phyloP scores from a whole-genome alignment of 192 early-diverging fungal species.

The Phlyctochytrium bullatum region DNA sequence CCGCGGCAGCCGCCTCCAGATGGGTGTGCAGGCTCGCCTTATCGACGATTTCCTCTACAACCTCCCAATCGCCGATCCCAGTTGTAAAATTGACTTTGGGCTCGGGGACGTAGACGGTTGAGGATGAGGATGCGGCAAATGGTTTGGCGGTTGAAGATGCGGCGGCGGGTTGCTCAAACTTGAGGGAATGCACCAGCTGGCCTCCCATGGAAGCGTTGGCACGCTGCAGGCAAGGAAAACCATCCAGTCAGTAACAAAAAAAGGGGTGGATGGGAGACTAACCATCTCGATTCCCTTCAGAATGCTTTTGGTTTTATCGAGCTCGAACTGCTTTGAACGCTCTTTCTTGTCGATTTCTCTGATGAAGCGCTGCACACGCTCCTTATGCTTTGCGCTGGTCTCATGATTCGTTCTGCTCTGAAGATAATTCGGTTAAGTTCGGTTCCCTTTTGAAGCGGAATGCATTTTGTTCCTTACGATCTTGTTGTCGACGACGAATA shows the following conservation, averaged over 20 bases:
- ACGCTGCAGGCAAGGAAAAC: no score
- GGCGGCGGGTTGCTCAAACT: no score
- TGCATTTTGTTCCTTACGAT: constrained; percentile 5
- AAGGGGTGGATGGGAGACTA: not conserved
- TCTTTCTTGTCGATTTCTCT: not conserved
- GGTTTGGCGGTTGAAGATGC: not conserved
- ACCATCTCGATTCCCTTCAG: not conserved
- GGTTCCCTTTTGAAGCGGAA: not conserved
- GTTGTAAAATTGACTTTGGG: not conserved
- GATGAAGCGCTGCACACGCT: not conserved
- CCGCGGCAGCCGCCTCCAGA: not conserved
- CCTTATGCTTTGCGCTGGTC: not conserved
- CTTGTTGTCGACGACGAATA: constrained; percentile 12
- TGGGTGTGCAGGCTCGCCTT: not conserved
- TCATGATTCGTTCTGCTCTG: not conserved
- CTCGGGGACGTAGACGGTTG: not conserved
- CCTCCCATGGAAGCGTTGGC: no score
- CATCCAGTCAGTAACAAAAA: constrained; percentile 2
- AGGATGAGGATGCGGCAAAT: not conserved
- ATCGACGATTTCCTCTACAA: not conserved
- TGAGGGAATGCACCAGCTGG: no score
- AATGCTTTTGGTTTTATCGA: not conserved
- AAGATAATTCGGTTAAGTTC: not conserved
- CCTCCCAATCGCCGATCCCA: not conserved
- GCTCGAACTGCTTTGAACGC: not conserved